Evolutionary conservation across 1,284 basidiomycete genomes (phyloP), one percentile per base, ranked within the genome.

Genomic region (Xerocomus amazonicus): DNA sequence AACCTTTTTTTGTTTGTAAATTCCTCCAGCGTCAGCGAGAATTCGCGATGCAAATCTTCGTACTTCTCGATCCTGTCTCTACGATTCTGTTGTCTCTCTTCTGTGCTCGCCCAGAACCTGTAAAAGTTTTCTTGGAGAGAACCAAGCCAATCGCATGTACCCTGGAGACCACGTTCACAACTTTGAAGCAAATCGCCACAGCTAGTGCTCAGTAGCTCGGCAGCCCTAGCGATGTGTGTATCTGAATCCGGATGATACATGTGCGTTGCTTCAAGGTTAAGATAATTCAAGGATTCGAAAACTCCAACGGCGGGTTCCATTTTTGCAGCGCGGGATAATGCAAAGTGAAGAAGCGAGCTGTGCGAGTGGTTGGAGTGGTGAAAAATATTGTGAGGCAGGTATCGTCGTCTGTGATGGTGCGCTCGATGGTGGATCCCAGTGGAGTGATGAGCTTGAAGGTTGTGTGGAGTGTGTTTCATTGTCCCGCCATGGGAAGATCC

Each of bases 241-340:
- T 78, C 76, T 5, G 76, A 72, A 58, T 79, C 70, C 0, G 76
- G 78, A 48, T 83, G 78, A n/a, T 70, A 65, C 31, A 82, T 67
- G 38, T 75, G 72, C 9, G 70, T 76, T 13, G 79, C 75, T 61
- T 93, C 90, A 5, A 92, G 71, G 55, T 91, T 81, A 59, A 91
- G 75, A 62, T 92, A 92, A 32, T 82, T 71, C 59, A 88, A 83
- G 10, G 80, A 82, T 67, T 93, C 90, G 57, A 92, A 92, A 9
- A 90, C 81, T 0, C 90, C 91, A 0, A 93, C 91, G 0, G 81
- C 81, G 32, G 79, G 73, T 62, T 90, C 81, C 26, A 49, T 54
- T 54, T 59, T 70, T 27, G 57, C 49, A 7, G 49, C 23, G 43
- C 60, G 71, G 39, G 60, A 56, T 29, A 69, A 52, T 3, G 66